Evolutionary conservation across 371 early-diverging fungal species (phyloP).

Genomic region (Blakeslea trispora): DNA sequence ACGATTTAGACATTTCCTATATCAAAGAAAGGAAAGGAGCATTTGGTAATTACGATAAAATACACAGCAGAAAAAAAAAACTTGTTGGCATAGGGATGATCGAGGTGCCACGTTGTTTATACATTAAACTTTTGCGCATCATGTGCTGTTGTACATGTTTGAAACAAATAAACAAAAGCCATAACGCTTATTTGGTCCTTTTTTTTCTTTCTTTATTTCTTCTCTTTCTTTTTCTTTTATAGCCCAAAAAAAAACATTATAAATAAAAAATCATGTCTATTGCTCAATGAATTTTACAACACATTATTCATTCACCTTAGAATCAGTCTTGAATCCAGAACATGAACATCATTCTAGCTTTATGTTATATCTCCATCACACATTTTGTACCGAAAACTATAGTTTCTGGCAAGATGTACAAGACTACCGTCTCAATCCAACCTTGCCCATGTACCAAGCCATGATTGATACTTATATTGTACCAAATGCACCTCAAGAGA

Average conservation of each 20-base stretch:
- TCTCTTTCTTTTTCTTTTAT: constrained; percentile 17
- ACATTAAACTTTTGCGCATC: background rate
- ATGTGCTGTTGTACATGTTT: background rate
- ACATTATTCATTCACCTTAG: constrained; percentile 22
- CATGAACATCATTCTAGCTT: constrained; percentile 31
- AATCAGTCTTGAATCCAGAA: constrained; percentile 28
- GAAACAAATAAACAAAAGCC: background rate
- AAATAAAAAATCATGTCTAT: constrained; percentile 5
- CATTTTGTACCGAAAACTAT: constrained; percentile 43
- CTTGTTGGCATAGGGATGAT: background rate
- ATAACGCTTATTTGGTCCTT: background rate
- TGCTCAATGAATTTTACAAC: constrained; percentile 1
- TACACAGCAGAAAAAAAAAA: background rate
- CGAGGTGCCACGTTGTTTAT: constrained; percentile 1
- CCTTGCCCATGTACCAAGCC: constrained; percentile 13
- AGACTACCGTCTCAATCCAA: constrained; percentile 21
- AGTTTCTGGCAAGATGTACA: constrained; percentile 44
- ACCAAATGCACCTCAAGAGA: constrained; percentile 41
- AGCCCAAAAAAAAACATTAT: background rate
- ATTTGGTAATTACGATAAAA: too few species aligned
- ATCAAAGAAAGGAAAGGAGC: too few species aligned
- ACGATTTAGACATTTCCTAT: too few species aligned
- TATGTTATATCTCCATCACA: constrained; percentile 29
- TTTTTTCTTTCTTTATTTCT: background rate
- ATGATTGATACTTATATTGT: constrained; percentile 34